These are phyloP conservation scores for Xylogone sp. DNA, from an alignment of 2,329 filamentous ascomycete genomes.

Conservation along the genomic window DNA sequence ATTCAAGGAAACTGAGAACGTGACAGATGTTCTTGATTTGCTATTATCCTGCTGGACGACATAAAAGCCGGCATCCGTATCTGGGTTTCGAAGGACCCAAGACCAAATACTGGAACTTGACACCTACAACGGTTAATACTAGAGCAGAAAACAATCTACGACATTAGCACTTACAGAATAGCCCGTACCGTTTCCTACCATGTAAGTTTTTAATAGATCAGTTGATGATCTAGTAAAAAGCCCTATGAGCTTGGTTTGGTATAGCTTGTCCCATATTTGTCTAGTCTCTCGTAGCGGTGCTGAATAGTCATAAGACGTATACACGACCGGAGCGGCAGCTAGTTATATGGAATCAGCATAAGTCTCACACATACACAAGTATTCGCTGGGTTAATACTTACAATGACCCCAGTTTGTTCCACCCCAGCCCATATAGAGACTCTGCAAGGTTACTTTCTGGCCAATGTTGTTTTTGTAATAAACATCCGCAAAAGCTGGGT, in stretches of 20 bases:
- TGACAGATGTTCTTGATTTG: conserved; percentile 37
- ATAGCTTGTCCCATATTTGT: conserved; percentile 47
- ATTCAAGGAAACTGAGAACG: conserved; percentile 42
- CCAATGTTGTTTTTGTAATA: conserved; percentile 55
- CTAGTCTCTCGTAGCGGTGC: conserved; percentile 51
- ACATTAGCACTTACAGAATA: conserved; percentile 30
- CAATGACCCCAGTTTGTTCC: conserved; percentile 53
- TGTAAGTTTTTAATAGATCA: conserved; percentile 47
- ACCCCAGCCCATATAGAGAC: conserved; percentile 50
- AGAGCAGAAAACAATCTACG: not conserved
- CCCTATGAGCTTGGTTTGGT: conserved; percentile 50
- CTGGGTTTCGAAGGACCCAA: conserved; percentile 48
- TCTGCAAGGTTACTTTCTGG: conserved; percentile 44
- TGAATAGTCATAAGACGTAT: conserved; percentile 40
- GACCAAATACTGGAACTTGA: conserved; percentile 39
- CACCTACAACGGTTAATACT: conserved; percentile 16
- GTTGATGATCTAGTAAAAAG: conserved; percentile 49
- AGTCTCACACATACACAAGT: conserved; percentile 16
- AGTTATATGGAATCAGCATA: not conserved
- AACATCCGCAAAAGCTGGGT: conserved; percentile 46
- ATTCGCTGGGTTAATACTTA: conserved; percentile 22
- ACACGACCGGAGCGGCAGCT: conserved; percentile 45
- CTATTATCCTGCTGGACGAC: conserved; percentile 43
- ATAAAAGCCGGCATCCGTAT: conserved; percentile 46
- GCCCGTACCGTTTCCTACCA: conserved; percentile 51